Conservation (phyloP, 495 filamentous ascomycete species). For the Penicillium argentinense region DNA sequence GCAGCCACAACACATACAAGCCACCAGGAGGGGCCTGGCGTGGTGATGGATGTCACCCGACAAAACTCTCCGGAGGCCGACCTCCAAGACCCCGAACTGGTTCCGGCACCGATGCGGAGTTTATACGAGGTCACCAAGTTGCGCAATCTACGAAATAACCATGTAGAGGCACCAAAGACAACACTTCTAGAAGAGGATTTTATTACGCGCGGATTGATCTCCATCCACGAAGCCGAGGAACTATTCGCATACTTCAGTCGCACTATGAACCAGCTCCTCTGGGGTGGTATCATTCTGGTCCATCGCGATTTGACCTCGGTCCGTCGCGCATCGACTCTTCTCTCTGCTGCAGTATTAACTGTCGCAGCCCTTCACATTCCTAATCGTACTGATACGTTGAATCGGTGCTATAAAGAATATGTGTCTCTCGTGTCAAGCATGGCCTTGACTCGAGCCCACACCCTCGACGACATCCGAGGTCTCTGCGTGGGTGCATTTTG, state of each 20-base stretch:
- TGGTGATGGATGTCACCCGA: slow-evolving; percentile 45
- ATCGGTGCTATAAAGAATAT: slow-evolving; percentile 53
- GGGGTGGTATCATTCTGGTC: slow-evolving; percentile 56
- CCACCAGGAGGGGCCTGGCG: slow-evolving; percentile 31
- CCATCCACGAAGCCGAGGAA: slow-evolving; percentile 49
- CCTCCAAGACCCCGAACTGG: slow-evolving; percentile 46
- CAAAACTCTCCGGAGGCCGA: slow-evolving; percentile 54
- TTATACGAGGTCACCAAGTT: slow-evolving; percentile 61
- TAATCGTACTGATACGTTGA: slow-evolving; percentile 49
- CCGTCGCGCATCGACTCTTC: slow-evolving; percentile 47
- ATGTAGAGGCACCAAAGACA: slow-evolving; percentile 42
- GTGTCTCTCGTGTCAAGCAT: slow-evolving; percentile 50
- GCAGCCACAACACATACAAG: slow-evolving; percentile 15
- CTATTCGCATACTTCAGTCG: slow-evolving; percentile 53
- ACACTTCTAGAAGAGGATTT: slow-evolving; percentile 53
- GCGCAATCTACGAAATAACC: slow-evolving; percentile 49
- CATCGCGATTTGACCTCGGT: slow-evolving; percentile 50
- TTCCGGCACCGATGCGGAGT: slow-evolving; percentile 58
- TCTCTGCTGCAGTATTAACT: slow-evolving; percentile 51
- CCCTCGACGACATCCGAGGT: slow-evolving; percentile 52
- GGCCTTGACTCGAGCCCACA: slow-evolving; percentile 50
- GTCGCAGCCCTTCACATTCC: slow-evolving; percentile 55
- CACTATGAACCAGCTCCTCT: slow-evolving; percentile 56
- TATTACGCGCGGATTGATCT: slow-evolving; percentile 49
- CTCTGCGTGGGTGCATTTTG: slow-evolving; percentile 55